These are phyloP conservation scores for Neofusicoccum ribis DNA, from an alignment of 2,329 filamentous ascomycete species.

Conservation along the genomic window DNA sequence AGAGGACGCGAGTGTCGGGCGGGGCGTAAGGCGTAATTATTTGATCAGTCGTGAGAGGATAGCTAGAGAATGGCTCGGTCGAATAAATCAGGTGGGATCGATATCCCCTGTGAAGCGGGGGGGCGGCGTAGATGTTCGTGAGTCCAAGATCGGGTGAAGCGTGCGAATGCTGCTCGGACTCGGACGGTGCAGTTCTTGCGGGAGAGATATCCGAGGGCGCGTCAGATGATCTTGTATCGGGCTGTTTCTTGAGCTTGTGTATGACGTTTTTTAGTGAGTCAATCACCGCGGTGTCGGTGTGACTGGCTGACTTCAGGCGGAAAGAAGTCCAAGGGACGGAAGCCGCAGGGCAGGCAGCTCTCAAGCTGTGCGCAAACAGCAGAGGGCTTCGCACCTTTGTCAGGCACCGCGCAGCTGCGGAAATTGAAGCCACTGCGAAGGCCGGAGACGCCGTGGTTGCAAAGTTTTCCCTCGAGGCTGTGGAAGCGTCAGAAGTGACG, in stretches of 20 bases:
- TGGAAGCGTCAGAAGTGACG: neutral
- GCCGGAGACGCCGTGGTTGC: neutral
- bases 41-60: neutral
- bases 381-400: neutral
- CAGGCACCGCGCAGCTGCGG: neutral
- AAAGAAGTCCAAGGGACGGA: neutral
- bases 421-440: neutral
- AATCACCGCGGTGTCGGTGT: neutral
- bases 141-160: neutral
- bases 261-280: neutral
- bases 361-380: neutral
- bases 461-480: neutral
- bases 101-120: neutral
- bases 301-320: conserved; percentile 4
- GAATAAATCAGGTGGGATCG: neutral
- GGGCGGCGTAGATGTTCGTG: neutral
- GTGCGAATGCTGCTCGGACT: neutral
- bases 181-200: too few species aligned
- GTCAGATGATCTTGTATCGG: neutral
- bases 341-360: neutral
- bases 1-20: neutral
- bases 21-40: neutral
- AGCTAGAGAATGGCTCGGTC: conserved; percentile 1
- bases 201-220: too few species aligned
- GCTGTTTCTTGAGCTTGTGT: neutral